Percentiles rank a stretch among this genome's conserved stretches.
Conservation (phyloP, 1,284 basidiomycete genomes). For the Rhodotorula sp. region DNA sequence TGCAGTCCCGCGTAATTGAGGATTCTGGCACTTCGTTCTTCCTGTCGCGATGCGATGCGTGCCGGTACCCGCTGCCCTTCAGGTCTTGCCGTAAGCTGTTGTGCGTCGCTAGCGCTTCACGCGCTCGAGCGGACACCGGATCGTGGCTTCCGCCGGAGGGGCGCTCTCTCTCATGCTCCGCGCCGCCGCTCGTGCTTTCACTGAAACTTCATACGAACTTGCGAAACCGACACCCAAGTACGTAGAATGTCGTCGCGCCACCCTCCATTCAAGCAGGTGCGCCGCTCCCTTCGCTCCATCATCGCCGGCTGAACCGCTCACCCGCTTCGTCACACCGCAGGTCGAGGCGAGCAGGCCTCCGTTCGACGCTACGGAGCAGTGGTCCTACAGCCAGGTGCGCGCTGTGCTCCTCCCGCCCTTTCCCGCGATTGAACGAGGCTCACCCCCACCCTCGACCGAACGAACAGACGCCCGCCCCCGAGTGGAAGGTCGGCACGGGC, state of each 20-base stretch:
- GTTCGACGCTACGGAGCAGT: constrained; percentile 15
- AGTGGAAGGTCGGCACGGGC: constrained; percentile 62
- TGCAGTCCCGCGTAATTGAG: too few species aligned
- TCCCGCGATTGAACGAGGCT: too few species aligned
- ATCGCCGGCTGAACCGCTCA: neutral
- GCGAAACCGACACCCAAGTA: too few species aligned
- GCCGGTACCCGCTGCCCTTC: neutral
- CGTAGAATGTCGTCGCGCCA: constrained; percentile 25
- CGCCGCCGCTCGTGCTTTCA: neutral
- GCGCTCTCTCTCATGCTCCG: neutral
- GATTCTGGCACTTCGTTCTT: too few species aligned
- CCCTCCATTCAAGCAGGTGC: constrained; percentile 39
- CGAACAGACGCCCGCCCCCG: constrained; percentile 56
- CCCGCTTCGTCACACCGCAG: constrained; percentile 1
- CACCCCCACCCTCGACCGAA: constrained; percentile 26
- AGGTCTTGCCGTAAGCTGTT: too few species aligned
- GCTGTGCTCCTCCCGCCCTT: neutral
- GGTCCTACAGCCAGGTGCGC: constrained; percentile 14
- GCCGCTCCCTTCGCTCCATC: neutral
- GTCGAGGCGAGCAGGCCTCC: constrained; percentile 32
- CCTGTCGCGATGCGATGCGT: too few species aligned
- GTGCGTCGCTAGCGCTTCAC: too few species aligned
- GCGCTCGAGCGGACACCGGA: too few species aligned
- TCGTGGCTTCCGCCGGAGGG: too few species aligned
- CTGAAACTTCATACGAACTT: too few species aligned